Percentiles rank a stretch among this genome's conserved stretches.
Conservation (phyloP, 495 filamentous ascomycete genomes). For the Melanomma pulvis-pyrius region DNA sequence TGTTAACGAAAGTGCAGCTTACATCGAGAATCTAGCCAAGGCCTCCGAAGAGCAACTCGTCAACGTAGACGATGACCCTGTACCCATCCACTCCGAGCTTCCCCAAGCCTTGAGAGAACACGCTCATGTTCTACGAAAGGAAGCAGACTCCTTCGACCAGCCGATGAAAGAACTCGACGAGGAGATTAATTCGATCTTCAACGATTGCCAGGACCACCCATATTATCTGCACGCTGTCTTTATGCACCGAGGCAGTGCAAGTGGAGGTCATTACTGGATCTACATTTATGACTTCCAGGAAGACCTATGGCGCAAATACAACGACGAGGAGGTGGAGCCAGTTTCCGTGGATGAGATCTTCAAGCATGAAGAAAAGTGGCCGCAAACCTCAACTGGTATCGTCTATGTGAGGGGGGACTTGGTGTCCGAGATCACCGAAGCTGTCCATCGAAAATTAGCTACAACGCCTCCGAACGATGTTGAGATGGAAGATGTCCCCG, state of each 20-base stretch:
- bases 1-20: constrained; percentile 31
- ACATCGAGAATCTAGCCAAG: constrained; percentile 28
- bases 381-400: constrained; percentile 83
- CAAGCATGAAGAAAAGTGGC: constrained; percentile 43
- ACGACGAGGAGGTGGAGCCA: constrained; percentile 79
- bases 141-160: constrained; percentile 48
- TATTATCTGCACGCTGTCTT: constrained; percentile 93
- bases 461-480: constrained; percentile 1
- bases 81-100: constrained; percentile 14
- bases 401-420: constrained; percentile 74
- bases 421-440: constrained; percentile 64
- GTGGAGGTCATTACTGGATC: constrained; percentile 92
- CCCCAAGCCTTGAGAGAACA: background rate
- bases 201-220: constrained; percentile 57
- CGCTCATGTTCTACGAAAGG: constrained; percentile 13
- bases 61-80: constrained; percentile 24
- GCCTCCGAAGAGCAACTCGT: constrained; percentile 21
- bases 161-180: constrained; percentile 54
- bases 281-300: constrained; percentile 88
- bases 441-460: constrained; percentile 55
- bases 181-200: constrained; percentile 66
- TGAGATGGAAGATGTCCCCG: constrained; percentile 25
- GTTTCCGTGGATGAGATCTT: constrained; percentile 68
- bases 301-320: constrained; percentile 88
- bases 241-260: constrained; percentile 72